Base-by-base conservation (phyloP, 371 early-diverging fungal genomes). In the Dichotomocladium elegans region DNA sequence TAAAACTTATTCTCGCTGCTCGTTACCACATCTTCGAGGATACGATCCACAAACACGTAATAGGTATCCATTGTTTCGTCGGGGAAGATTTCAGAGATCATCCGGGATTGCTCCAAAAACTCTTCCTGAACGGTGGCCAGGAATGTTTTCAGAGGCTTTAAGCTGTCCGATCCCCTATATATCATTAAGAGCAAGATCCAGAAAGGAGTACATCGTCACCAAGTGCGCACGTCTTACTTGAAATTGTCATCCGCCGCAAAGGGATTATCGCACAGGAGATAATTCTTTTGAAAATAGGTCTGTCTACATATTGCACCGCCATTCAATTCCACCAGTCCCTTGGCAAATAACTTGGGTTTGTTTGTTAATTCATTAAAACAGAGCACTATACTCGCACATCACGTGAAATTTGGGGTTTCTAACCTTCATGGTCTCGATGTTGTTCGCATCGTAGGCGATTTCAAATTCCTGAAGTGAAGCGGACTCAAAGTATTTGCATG, bases 121-220 rank as follows among this genome's bases (percentile, higher is more conserved):
- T 76, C 79, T 27, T 77, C 68, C 37, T 37, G n/a, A 21, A 37
- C 9, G 21, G n/a, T 12, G 0, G 37, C 15, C 5, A 37, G n/a
- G 37, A 37, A 37, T 37, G 7, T 2, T 15, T 37, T 37, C 17
- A 37, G 21, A 17, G 37, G 37, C 37, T 37, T 21, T 21, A 37
- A 37, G 37, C n/a, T n/a, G n/a, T n/a, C n/a, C n/a, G n/a, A n/a
- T n/a, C n/a, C n/a, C n/a, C n/a, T n/a, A 68, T 12, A 91, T 92
- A 35, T 90, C 92, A 69, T 91, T 89, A 34, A 93, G 81, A 43
- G 87, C 76, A n/a, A n/a, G n/a, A n/a, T n/a, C n/a, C n/a, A n/a
- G n/a, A n/a, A n/a, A n/a, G n/a, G n/a, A n/a, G n/a, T n/a, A n/a
- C n/a, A n/a, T n/a, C n/a, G n/a, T n/a, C n/a, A n/a, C n/a, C n/a